Percentiles rank a stretch among this genome's conserved stretches.
Conservation (phyloP, 75 land plant genomes). For the Sequoia sempervirens region DNA sequence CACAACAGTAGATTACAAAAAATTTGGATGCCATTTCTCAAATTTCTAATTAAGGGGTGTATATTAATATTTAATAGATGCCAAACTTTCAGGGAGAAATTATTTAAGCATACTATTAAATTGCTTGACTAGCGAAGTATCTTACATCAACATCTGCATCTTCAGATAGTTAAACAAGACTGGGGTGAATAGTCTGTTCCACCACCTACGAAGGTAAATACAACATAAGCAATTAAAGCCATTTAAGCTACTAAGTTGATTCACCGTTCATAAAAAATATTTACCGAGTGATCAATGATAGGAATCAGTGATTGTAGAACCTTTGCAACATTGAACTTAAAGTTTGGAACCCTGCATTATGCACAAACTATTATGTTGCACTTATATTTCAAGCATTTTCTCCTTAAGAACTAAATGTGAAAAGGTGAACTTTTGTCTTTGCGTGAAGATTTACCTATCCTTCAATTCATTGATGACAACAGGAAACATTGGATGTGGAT, state of each 20-base stretch:
- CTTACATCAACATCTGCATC: constrained; percentile 95
- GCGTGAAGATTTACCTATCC: constrained; percentile 58
- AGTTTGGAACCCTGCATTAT: constrained; percentile 83
- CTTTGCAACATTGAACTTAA: constrained; percentile 97
- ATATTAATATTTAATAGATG: too few relatives aligned
- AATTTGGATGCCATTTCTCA: too few relatives aligned
- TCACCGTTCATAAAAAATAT: constrained; percentile 9
- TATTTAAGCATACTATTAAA: too few relatives aligned
- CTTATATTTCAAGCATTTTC: background rate
- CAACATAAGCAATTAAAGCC: background rate
- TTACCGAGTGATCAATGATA: constrained; percentile 80
- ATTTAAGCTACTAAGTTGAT: background rate
- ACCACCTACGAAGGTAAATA: constrained; percentile 53
- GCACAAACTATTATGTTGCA: background rate
- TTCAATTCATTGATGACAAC: constrained; percentile 86
- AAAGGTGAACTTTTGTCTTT: background rate
- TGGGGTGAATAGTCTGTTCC: constrained; percentile 70
- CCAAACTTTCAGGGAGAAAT: too few relatives aligned
- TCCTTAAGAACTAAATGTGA: background rate
- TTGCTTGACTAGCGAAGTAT: constrained; percentile 79
- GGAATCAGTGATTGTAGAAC: constrained; percentile 84
- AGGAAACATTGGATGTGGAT: constrained; percentile 80
- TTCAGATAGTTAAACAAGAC: constrained; percentile 75
- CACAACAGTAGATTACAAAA: too few relatives aligned
- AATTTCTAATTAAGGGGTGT: too few relatives aligned